Evolutionary conservation across 108 stramenopile species (phyloP).

Genomic region (Skeletonema potamos): DNA sequence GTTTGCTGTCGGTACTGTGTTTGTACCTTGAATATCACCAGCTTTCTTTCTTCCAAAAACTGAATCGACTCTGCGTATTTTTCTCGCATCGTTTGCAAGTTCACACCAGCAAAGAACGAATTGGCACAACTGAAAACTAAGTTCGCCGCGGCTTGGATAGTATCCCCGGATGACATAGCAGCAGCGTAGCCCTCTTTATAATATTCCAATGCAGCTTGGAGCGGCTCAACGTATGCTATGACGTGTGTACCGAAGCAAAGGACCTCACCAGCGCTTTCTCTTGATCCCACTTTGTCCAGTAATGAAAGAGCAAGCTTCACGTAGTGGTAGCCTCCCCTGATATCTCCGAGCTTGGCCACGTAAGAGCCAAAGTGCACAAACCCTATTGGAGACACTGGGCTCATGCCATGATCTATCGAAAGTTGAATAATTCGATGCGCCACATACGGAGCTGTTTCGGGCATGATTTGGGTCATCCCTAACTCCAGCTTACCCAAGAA

Average conservation of each 20-base stretch:
- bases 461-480: background rate
- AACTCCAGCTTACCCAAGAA: slow-evolving; percentile 2
- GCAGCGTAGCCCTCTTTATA: background rate
- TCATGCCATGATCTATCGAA: slow-evolving; percentile 7
- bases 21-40: background rate
- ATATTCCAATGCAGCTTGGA: background rate
- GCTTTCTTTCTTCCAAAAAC: background rate
- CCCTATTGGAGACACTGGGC: slow-evolving; percentile 5
- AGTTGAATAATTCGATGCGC: slow-evolving; percentile 4
- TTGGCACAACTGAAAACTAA: background rate
- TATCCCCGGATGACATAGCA: slow-evolving; percentile 22
- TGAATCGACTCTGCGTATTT: background rate
- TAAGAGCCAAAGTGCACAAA: slow-evolving; percentile 13
- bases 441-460: background rate
- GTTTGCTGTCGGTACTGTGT: background rate
- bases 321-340: slow-evolving; percentile 7
- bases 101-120: background rate
- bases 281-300: background rate
- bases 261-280: slow-evolving; percentile 7
- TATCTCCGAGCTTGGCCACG: slow-evolving; percentile 1
- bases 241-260: background rate
- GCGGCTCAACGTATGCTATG: background rate
- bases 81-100: background rate
- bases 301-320: slow-evolving; percentile 3
- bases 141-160: background rate